Evolutionary conservation across 2,329 filamentous ascomycete species (phyloP).

Genomic region (Madurella fahalii): DNA sequence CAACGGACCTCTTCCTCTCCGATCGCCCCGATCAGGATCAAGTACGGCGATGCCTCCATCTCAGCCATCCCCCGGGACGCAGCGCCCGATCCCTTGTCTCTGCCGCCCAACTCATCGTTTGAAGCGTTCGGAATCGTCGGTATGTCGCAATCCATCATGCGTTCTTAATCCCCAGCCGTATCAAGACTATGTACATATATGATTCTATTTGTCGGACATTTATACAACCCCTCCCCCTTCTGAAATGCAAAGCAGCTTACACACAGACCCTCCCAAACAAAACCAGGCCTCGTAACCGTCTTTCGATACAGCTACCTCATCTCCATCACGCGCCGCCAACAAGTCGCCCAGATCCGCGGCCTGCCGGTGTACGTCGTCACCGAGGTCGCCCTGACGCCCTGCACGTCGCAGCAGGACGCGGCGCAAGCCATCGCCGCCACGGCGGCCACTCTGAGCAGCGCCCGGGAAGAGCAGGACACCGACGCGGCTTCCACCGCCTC

Average conservation of each 20-base stretch:
- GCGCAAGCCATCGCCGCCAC: constrained; percentile 66
- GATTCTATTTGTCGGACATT: too few species aligned
- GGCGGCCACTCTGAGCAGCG: constrained; percentile 37
- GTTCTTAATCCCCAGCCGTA: background rate
- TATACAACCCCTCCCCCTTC: background rate
- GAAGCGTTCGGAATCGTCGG: constrained; percentile 59
- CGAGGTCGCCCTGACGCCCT: constrained; percentile 85
- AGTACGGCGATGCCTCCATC: constrained; percentile 59
- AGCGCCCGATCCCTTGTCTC: constrained; percentile 37
- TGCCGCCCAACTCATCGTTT: constrained; percentile 45
- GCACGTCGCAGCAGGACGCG: constrained; percentile 71
- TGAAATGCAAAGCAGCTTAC: too few species aligned
- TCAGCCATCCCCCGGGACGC: constrained; percentile 43
- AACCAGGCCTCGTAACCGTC: constrained; percentile 74
- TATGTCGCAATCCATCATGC: constrained; percentile 30
- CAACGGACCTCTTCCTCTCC: constrained; percentile 41
- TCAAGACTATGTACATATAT: too few species aligned
- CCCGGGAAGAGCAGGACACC: constrained; percentile 31
- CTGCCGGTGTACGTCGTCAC: constrained; percentile 82
- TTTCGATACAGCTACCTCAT: constrained; percentile 80
- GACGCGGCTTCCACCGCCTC: too few species aligned
- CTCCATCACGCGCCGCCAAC: constrained; percentile 78
- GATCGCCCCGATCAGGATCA: constrained; percentile 52
- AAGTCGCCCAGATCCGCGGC: constrained; percentile 82
- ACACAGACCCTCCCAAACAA: background rate